These are phyloP conservation scores for Beauveria varroae DNA, from an alignment of 2,329 filamentous ascomycete genomes.

Conservation along the genomic window DNA sequence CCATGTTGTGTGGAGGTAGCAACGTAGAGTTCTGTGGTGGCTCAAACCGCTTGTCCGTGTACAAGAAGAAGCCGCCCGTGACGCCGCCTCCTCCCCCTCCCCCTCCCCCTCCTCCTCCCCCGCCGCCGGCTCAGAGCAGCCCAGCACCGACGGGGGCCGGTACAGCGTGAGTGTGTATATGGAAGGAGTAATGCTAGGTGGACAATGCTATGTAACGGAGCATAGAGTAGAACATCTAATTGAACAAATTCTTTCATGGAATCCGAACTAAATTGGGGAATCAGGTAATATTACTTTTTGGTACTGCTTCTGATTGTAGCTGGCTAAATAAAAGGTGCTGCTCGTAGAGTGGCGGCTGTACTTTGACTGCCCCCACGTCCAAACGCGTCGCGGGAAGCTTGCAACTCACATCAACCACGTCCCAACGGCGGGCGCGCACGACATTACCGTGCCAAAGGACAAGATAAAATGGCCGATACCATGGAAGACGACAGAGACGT, in stretches of 20 bases:
- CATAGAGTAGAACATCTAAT: neutral
- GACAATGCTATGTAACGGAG: neutral
- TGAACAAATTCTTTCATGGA: neutral
- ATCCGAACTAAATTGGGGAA: neutral
- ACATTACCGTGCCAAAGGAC: neutral
- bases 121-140: neutral
- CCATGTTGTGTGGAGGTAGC: constrained; percentile 33
- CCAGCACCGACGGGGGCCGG: neutral
- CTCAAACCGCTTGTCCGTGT: constrained; percentile 29
- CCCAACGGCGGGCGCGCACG: neutral
- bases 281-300: no score
- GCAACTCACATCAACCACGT: neutral
- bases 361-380: neutral
- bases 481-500: constrained; percentile 31
- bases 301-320: neutral
- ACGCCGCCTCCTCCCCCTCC: neutral
- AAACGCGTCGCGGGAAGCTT: constrained; percentile 1
- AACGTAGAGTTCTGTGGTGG: constrained; percentile 32
- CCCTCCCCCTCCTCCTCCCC: neutral
- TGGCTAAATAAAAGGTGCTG: no score
- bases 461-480: constrained; percentile 25
- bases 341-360: neutral
- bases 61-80: constrained; percentile 20
- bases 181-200: no score
- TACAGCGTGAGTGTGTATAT: neutral